Conservation (phyloP, 192 early-diverging fungal genomes). For the Jimgerdemannia flammicorona region DNA sequence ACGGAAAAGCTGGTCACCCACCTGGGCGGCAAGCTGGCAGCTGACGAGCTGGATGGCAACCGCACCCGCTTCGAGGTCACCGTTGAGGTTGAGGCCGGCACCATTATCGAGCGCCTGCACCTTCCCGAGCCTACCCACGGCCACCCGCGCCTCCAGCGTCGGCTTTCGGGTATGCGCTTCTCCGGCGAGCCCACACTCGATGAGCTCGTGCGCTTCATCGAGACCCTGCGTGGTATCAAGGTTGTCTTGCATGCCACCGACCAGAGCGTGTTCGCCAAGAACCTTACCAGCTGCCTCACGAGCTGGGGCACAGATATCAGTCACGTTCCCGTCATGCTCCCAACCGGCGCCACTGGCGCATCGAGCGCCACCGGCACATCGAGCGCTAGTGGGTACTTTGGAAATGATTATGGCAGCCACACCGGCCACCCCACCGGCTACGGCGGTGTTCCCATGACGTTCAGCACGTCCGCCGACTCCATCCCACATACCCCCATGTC, state of each 20-base stretch:
- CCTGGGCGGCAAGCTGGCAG: constrained; percentile 12
- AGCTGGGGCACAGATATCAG: constrained; percentile 49
- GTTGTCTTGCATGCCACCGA: constrained; percentile 45
- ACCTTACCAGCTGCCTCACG: constrained; percentile 46
- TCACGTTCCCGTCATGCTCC: constrained; percentile 28
- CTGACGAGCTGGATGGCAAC: constrained; percentile 5
- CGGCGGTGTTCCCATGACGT: background rate
- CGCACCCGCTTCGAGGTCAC: constrained; percentile 16
- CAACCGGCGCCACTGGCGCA: background rate
- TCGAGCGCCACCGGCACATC: background rate
- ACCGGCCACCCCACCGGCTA: background rate
- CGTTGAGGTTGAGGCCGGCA: constrained; percentile 19
- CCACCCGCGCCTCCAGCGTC: constrained; percentile 12
- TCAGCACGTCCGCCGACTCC: background rate
- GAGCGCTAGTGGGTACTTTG: background rate
- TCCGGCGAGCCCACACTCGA: constrained; percentile 47
- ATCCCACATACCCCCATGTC: background rate
- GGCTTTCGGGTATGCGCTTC: constrained; percentile 26
- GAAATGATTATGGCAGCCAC: background rate
- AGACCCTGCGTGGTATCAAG: constrained; percentile 35
- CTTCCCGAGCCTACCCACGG: background rate
- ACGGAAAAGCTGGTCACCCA: constrained; percentile 21
- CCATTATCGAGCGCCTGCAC: background rate
- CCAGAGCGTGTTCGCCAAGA: constrained; percentile 49
- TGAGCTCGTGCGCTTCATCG: constrained; percentile 39